Conservation (phyloP, 768 basidiomycete species). For the Suillus sp. region DNA sequence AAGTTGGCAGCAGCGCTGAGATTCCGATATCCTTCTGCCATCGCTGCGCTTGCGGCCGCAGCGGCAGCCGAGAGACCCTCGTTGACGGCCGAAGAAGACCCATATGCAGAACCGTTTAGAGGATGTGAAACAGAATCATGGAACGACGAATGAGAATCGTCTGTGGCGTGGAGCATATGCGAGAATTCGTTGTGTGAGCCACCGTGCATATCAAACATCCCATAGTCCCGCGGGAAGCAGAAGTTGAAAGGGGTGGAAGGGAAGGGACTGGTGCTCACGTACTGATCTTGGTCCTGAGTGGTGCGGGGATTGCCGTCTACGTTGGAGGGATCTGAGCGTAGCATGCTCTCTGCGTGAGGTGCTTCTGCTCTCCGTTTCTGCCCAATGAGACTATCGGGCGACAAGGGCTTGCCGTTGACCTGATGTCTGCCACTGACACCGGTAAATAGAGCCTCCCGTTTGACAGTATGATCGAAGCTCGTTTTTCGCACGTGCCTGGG, state of each 20-base stretch:
- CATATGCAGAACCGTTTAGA: constrained; percentile 35
- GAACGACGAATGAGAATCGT: constrained; percentile 31
- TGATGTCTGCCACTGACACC: constrained; percentile 73
- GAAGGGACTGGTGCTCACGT: constrained; percentile 52
- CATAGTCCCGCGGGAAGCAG: constrained; percentile 66
- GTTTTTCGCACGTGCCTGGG: constrained; percentile 91
- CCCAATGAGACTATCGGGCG: constrained; percentile 64
- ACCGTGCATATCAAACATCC: constrained; percentile 53
- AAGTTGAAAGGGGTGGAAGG: constrained; percentile 74
- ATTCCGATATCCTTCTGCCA: constrained; percentile 75
- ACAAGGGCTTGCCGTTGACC: constrained; percentile 74
- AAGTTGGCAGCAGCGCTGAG: constrained; percentile 56
- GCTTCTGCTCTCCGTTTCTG: constrained; percentile 81
- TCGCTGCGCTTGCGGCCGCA: constrained; percentile 63
- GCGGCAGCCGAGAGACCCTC: constrained; percentile 68
- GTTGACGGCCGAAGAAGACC: constrained; percentile 33
- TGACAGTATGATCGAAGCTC: constrained; percentile 92
- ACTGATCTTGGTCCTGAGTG: constrained; percentile 41
- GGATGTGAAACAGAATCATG: constrained; percentile 35
- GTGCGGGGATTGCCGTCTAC: constrained; percentile 41
- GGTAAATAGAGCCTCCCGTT: constrained; percentile 59
- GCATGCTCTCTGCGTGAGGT: constrained; percentile 77
- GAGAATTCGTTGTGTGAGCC: constrained; percentile 40
- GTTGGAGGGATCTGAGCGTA: constrained; percentile 75
- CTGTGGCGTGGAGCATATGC: constrained; percentile 34